Conservation (phyloP, 768 basidiomycete species). For the Boletus sensibilis region DNA sequence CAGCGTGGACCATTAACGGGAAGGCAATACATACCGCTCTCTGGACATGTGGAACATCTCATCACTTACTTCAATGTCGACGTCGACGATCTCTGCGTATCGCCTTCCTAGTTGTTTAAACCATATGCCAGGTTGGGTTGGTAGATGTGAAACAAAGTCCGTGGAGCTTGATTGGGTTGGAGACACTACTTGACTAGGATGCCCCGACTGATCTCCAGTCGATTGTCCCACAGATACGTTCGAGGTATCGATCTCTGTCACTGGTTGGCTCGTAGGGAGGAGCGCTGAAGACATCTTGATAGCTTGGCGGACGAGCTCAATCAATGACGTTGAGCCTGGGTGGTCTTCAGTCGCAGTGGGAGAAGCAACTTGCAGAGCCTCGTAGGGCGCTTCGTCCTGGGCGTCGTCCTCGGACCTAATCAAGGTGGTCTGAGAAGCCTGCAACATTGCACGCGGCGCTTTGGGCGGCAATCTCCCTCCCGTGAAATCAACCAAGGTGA, state of each 20-base stretch:
- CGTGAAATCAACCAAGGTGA: constrained; percentile 22
- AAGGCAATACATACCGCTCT: constrained; percentile 16
- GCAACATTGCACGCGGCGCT: constrained; percentile 24
- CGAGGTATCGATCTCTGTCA: neutral
- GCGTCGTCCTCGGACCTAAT: neutral
- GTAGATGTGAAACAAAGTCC: constrained; percentile 15
- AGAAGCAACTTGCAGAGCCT: neutral
- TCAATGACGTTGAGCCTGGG: neutral
- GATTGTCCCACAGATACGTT: neutral
- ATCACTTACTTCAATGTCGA: constrained; percentile 21
- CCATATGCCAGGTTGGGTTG: constrained; percentile 26
- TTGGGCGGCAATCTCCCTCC: constrained; percentile 15
- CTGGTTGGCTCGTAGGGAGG: neutral
- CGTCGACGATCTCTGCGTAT: constrained; percentile 22
- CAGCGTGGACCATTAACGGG: neutral
- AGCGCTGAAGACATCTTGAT: constrained; percentile 9
- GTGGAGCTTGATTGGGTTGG: neutral
- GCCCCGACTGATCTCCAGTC: neutral
- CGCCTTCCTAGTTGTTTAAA: constrained; percentile 22
- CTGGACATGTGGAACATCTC: constrained; percentile 20
- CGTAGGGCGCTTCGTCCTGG: neutral
- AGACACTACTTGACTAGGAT: neutral
- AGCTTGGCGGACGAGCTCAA: constrained; percentile 4
- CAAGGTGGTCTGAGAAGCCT: neutral
- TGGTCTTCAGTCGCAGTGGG: constrained; percentile 1